Base-by-base conservation (phyloP, 192 early-diverging fungal species). In the Podochytrium sp. region DNA sequence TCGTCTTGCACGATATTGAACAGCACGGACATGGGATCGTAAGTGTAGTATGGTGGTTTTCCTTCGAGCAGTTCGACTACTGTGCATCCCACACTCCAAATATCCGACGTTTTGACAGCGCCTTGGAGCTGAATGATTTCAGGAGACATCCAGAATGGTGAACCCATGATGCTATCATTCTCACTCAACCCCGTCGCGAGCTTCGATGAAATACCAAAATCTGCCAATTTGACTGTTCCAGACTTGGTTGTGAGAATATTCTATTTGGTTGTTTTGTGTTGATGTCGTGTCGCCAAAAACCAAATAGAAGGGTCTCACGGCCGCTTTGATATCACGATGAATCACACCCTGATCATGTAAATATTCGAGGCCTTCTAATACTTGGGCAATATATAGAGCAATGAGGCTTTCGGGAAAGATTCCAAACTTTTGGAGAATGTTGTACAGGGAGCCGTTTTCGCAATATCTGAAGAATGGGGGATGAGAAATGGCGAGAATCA, bases 171-270 rank as follows among this genome's bases (percentile, higher is more conserved):
- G 34, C 53, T 69, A 14, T 69, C 76, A 7, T 42, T 55, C n/a
- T 62, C 59, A 49, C 41, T 76, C 1, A 71, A 55, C 23, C 71
- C 62, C 23, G 78, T 91, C 25, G 74, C 51, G 4, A 97, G 87
- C 51, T 96, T 94, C 37, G 93, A 85, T 20, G 95, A 94, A 10
- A 99, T 95, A 40, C 97, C 97, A 85, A 99, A 99, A 74, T 99
- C 97, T 0, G 94, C 91, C 35, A 99, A 82, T 76, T 99, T 99
- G 3, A 96, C 94, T 75, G 94, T 90, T 1, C 96, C 97, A 33
- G 90, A 90, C 71, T 99, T 99, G n/a, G 97, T 99, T 0, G 94
- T 93, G 43, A 99, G 77, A 55, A 99, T 94, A 79, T 99, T 99
- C 77, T 81, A 34, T 27, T 34, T 2, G n/a, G n/a, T n/a, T n/a